phyloP scores from a whole-genome alignment of 2,329 filamentous ascomycete species.

The Arthroderma uncinatum region DNA sequence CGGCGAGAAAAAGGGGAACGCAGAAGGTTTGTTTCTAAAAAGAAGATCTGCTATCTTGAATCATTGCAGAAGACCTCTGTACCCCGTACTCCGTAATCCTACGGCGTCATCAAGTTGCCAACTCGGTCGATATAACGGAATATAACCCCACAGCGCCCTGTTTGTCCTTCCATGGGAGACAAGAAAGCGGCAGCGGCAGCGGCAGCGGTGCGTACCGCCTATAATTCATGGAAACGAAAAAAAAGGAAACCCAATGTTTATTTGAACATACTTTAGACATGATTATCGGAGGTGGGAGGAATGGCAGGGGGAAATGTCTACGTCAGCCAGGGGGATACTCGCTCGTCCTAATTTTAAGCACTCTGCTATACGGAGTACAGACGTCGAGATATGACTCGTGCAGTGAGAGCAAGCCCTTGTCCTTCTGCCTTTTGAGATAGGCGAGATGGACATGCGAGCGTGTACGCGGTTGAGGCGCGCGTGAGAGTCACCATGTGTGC shows the following conservation, averaged over 20 bases:
- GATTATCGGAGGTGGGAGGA: background rate
- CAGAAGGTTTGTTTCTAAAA: background rate
- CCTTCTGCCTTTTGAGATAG: too few relatives aligned
- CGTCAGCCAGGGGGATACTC: too few relatives aligned
- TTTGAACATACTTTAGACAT: background rate
- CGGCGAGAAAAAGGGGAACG: background rate
- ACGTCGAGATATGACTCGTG: too few relatives aligned
- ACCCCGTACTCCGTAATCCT: too few relatives aligned
- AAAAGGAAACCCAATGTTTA: background rate
- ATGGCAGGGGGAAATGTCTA: background rate
- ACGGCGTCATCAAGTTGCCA: background rate
- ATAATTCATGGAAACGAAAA: background rate
- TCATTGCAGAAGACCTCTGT: background rate
- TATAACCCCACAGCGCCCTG: too few relatives aligned
- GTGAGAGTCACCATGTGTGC: background rate
- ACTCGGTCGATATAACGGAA: background rate
- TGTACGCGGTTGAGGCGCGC: background rate
- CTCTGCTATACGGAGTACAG: too few relatives aligned
- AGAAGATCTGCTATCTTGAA: background rate
- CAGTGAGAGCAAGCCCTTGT: too few relatives aligned
- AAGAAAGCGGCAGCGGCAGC: background rate
- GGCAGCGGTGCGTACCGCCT: background rate
- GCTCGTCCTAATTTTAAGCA: too few relatives aligned
- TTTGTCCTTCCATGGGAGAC: too few relatives aligned
- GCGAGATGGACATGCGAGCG: too few relatives aligned